A percentile compares a stretch with the other conserved stretches of the same genome.
Evolutionary conservation across 495 filamentous ascomycete genomes (phyloP).

Genomic region (Daldinia grandis): DNA sequence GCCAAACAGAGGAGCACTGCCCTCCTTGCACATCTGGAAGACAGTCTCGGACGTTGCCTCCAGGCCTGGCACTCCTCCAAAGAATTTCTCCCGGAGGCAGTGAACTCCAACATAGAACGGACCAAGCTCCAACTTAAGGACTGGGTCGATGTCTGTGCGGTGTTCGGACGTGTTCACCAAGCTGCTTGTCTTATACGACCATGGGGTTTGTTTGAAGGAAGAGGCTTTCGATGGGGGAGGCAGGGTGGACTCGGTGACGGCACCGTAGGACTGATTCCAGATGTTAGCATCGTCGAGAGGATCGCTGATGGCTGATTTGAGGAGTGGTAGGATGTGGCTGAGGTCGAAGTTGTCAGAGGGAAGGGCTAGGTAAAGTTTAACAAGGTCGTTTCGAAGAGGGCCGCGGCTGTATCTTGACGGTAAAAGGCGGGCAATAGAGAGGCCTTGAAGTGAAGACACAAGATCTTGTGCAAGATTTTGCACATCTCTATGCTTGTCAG

Average conservation of each 20-base stretch:
- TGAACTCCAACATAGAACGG: conserved; percentile 10
- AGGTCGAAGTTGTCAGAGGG: conserved; percentile 48
- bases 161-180: conserved; percentile 55
- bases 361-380: conserved; percentile 37
- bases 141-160: conserved; percentile 50
- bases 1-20: background rate
- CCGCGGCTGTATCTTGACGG: conserved; percentile 29
- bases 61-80: background rate
- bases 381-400: conserved; percentile 40
- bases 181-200: conserved; percentile 52
- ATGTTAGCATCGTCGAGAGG: conserved; percentile 39
- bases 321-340: conserved; percentile 47
- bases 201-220: conserved; percentile 52
- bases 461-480: conserved; percentile 31
- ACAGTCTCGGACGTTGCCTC: background rate
- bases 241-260: conserved; percentile 46
- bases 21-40: background rate
- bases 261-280: conserved; percentile 44
- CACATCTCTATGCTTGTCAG: conserved; percentile 39
- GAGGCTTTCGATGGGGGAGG: conserved; percentile 48
- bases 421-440: conserved; percentile 43
- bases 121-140: conserved; percentile 53
- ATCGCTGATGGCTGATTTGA: conserved; percentile 43
- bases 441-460: conserved; percentile 37
- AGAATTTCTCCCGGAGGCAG: background rate